Evolutionary conservation across 768 basidiomycete genomes (phyloP).

Genomic region (Mycena rosella): DNA sequence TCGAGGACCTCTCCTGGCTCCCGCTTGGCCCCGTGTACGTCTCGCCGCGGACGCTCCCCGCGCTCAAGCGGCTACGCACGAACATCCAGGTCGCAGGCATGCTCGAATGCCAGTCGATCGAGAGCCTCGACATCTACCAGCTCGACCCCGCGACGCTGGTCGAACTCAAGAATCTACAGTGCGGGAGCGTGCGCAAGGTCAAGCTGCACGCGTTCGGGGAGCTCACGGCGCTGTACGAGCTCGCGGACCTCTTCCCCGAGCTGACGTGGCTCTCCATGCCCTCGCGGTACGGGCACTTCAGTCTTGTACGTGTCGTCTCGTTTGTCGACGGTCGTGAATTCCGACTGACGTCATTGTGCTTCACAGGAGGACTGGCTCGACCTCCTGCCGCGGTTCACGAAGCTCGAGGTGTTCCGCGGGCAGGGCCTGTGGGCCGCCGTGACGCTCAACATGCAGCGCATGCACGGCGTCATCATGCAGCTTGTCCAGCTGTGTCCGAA

Average conservation of each 20-base stretch:
- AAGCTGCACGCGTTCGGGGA: constrained; percentile 48
- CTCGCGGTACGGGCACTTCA: constrained; percentile 42
- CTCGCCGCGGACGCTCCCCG: constrained; percentile 53
- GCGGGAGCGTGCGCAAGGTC: constrained; percentile 47
- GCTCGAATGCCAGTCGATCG: constrained; percentile 52
- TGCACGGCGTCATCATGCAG: constrained; percentile 57
- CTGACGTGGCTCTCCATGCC: constrained; percentile 59
- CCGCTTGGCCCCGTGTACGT: constrained; percentile 53
- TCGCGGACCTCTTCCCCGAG: constrained; percentile 53
- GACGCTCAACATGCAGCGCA: constrained; percentile 47
- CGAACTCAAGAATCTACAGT: constrained; percentile 47
- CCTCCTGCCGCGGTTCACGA: constrained; percentile 54
- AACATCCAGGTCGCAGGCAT: constrained; percentile 51
- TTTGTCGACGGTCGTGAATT: constrained; percentile 5
- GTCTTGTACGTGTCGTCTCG: constrained; percentile 41
- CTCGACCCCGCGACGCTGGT: constrained; percentile 47
- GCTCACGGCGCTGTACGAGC: constrained; percentile 44
- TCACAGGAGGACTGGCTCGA: constrained; percentile 54
- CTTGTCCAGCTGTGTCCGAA: constrained; percentile 56
- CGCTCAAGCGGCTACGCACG: constrained; percentile 53
- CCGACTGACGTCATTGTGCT: not conserved
- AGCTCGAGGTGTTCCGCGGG: constrained; percentile 60
- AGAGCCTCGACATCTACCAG: constrained; percentile 50
- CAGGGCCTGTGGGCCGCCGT: constrained; percentile 58
- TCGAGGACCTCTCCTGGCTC: constrained; percentile 63